A percentile compares a stretch with the other conserved stretches of the same genome.
Conservation (phyloP, 83 land plant species). For the Isoetes engelmannii region DNA sequence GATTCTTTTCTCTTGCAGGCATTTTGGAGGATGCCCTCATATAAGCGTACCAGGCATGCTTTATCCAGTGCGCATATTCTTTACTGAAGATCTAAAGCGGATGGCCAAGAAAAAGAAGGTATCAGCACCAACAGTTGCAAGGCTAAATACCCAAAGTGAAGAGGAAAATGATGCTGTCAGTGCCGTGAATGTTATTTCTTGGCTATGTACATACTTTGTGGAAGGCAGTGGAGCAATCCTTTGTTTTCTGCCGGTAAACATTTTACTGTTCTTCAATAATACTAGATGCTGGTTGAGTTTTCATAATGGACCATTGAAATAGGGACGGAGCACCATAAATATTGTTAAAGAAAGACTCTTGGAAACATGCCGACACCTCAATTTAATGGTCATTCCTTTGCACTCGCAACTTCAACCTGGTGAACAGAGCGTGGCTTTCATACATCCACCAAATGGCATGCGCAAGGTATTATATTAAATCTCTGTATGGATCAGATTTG, state of each 20-base stretch:
- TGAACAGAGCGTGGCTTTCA: constrained; percentile 27
- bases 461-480: constrained; percentile 28
- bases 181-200: constrained; percentile 17
- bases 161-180: constrained; percentile 27
- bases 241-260: constrained; percentile 29
- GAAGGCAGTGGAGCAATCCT: constrained; percentile 29
- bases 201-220: constrained; percentile 17
- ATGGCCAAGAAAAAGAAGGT: constrained; percentile 14
- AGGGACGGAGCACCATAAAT: constrained; percentile 29
- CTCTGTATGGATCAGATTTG: no score
- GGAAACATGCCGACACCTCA: constrained; percentile 12
- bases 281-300: not conserved
- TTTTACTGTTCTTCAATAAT: no score
- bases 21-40: constrained; percentile 24
- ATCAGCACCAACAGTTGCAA: constrained; percentile 5
- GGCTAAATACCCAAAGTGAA: constrained; percentile 16
- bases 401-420: constrained; percentile 34
- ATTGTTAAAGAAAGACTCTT: constrained; percentile 23
- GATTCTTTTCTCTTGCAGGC: constrained; percentile 23
- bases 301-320: not conserved
- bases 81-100: constrained; percentile 17
- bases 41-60: constrained; percentile 28
- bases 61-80: constrained; percentile 23
- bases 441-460: constrained; percentile 23
- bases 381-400: constrained; percentile 18